Conservation (phyloP, 2,329 filamentous ascomycete species). For the Colletotrichum abscissum region DNA sequence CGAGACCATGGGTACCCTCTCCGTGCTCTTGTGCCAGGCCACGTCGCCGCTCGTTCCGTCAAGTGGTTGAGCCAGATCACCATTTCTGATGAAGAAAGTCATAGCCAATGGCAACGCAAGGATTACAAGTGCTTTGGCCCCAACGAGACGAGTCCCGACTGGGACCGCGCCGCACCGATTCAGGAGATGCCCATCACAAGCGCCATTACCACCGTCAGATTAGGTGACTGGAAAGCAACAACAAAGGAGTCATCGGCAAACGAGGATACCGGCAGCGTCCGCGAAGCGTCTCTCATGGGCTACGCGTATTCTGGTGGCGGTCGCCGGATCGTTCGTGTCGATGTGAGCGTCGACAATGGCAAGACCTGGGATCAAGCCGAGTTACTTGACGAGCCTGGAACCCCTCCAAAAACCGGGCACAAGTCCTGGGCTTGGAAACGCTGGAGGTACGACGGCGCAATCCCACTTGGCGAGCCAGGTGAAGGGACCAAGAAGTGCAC, state of each 20-base stretch:
- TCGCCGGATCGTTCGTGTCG: slow-evolving; percentile 73
- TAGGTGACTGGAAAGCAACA: slow-evolving; percentile 49
- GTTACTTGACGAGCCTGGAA: slow-evolving; percentile 62
- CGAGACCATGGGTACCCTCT: slow-evolving; percentile 75
- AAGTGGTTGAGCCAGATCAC: slow-evolving; percentile 76
- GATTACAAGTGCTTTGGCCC: slow-evolving; percentile 79
- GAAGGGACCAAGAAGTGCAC: slow-evolving; percentile 52
- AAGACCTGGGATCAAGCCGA: slow-evolving; percentile 72
- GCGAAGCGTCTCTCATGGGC: slow-evolving; percentile 60
- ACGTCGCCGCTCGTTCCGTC: slow-evolving; percentile 74
- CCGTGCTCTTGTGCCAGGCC: slow-evolving; percentile 71
- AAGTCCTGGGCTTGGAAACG: slow-evolving; percentile 73
- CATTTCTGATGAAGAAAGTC: slow-evolving; percentile 73
- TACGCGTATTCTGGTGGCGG: slow-evolving; percentile 78
- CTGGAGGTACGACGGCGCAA: slow-evolving; percentile 67
- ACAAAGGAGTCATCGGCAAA: neutral
- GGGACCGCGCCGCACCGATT: slow-evolving; percentile 71
- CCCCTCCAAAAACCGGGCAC: slow-evolving; percentile 46
- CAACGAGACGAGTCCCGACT: slow-evolving; percentile 69
- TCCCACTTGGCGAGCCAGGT: slow-evolving; percentile 47
- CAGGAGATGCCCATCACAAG: slow-evolving; percentile 77
- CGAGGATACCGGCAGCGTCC: neutral
- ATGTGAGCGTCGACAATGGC: slow-evolving; percentile 73
- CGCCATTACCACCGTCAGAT: slow-evolving; percentile 67
- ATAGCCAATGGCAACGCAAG: slow-evolving; percentile 72